Conservation (phyloP, 2,329 filamentous ascomycete genomes). For the Curvularia sp. region DNA sequence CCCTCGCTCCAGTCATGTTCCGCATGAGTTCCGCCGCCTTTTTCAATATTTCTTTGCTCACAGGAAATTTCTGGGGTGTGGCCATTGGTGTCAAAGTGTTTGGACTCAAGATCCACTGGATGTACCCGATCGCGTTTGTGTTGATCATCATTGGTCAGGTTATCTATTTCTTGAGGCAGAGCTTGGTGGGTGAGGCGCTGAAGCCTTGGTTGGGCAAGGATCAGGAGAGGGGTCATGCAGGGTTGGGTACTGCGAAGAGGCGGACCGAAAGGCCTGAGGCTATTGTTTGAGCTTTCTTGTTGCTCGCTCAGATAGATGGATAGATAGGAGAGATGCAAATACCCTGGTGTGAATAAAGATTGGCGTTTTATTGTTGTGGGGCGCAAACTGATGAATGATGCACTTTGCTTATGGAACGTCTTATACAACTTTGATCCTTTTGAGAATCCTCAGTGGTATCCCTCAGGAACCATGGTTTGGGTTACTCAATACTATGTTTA, state of each 20-base stretch:
- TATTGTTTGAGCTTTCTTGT: slow-evolving; percentile 29
- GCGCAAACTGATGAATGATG: not conserved
- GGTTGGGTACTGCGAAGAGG: slow-evolving; percentile 43
- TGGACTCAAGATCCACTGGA: slow-evolving; percentile 77
- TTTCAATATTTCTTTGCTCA: slow-evolving; percentile 94
- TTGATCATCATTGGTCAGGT: slow-evolving; percentile 86
- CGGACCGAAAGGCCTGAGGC: slow-evolving; percentile 40
- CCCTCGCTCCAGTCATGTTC: slow-evolving; percentile 83
- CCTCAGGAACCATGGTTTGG: not conserved
- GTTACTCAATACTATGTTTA: not conserved
- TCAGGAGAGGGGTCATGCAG: slow-evolving; percentile 67
- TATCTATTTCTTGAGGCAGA: slow-evolving; percentile 86
- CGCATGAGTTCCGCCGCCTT: slow-evolving; percentile 91
- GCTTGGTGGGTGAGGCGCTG: slow-evolving; percentile 81
- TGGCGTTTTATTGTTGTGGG: not conserved
- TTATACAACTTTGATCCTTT: not conserved
- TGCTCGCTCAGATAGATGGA: not conserved
- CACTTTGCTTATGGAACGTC: not conserved
- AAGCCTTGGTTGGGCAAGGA: slow-evolving; percentile 94
- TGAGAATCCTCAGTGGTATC: not conserved
- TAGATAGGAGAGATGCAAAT: not conserved
- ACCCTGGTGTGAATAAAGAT: not conserved
- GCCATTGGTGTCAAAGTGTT: slow-evolving; percentile 92
- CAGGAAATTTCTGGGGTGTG: slow-evolving; percentile 96
- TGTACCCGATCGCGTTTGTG: slow-evolving; percentile 96